Percentiles rank a stretch among this genome's conserved stretches.
Evolutionary conservation across 2,329 filamentous ascomycete genomes (phyloP).

Genomic region (Neonectria punicea): DNA sequence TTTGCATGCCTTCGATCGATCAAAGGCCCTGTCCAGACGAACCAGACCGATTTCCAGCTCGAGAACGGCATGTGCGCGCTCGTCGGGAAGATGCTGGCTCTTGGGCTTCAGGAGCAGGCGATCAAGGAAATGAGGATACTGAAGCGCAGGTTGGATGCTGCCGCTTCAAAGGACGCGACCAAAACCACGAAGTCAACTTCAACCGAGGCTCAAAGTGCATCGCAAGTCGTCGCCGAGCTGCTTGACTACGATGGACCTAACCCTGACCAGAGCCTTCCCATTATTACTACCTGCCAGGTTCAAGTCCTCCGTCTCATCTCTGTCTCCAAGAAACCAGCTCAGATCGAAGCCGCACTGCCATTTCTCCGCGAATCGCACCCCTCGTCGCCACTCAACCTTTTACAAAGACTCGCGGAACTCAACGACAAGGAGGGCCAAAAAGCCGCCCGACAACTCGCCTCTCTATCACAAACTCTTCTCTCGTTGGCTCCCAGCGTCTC

Average conservation of each 20-base stretch:
- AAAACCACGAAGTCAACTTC: slow-evolving; percentile 46
- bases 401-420: slow-evolving; percentile 59
- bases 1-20: slow-evolving; percentile 72
- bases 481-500: slow-evolving; percentile 75
- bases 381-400: slow-evolving; percentile 68
- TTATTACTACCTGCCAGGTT: slow-evolving; percentile 72
- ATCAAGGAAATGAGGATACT: slow-evolving; percentile 74
- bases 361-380: slow-evolving; percentile 63
- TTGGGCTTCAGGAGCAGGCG: slow-evolving; percentile 75
- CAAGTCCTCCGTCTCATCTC: slow-evolving; percentile 73
- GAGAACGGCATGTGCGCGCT: slow-evolving; percentile 80
- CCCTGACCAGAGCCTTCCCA: slow-evolving; percentile 56
- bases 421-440: slow-evolving; percentile 63
- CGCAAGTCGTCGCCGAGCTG: slow-evolving; percentile 62
- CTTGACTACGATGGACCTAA: slow-evolving; percentile 67
- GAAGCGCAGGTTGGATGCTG: slow-evolving; percentile 68
- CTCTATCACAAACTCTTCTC: slow-evolving; percentile 71
- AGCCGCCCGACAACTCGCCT: slow-evolving; percentile 72
- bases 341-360: slow-evolving; percentile 67
- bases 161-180: slow-evolving; percentile 41
- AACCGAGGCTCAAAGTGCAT: slow-evolving; percentile 45
- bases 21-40: slow-evolving; percentile 63
- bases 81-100: slow-evolving; percentile 70
- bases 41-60: slow-evolving; percentile 72
- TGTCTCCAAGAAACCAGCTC: slow-evolving; percentile 66